phyloP scores from a whole-genome alignment of 345 rosid species.

The Gossypium longicalyx region DNA sequence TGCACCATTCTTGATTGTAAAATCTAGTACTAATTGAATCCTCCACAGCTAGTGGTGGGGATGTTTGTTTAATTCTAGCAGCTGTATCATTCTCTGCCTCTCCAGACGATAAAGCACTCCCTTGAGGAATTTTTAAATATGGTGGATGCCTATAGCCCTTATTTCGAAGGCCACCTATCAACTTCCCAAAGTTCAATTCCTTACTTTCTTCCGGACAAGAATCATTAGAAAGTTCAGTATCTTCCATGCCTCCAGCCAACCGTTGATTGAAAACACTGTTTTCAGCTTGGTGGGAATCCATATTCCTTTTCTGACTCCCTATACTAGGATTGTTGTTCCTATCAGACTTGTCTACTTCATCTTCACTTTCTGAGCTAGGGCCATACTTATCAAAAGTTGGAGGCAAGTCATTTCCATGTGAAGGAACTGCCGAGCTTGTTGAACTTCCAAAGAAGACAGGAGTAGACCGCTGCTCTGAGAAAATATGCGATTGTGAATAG shows the following conservation, averaged over 20 bases:
- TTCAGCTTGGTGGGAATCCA: slow-evolving; percentile 28
- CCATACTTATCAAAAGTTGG: slow-evolving; percentile 55
- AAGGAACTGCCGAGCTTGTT: slow-evolving; percentile 34
- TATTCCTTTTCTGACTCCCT: slow-evolving; percentile 10
- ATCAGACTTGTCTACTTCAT: slow-evolving; percentile 26
- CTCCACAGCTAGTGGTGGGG: slow-evolving; percentile 20
- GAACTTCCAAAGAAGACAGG: slow-evolving; percentile 38
- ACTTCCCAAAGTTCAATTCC: slow-evolving; percentile 37
- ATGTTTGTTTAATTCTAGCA: slow-evolving; percentile 24
- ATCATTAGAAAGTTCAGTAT: slow-evolving; percentile 26
- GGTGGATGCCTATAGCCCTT: slow-evolving; percentile 46
- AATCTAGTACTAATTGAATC: slow-evolving; percentile 24
- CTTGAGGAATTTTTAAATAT: slow-evolving; percentile 31
- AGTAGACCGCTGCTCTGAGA: slow-evolving; percentile 27
- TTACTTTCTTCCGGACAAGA: slow-evolving; percentile 33
- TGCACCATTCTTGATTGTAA: slow-evolving; percentile 27
- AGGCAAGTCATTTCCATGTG: slow-evolving; percentile 39
- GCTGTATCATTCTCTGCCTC: slow-evolving; percentile 31
- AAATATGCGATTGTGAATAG: slow-evolving; percentile 34
- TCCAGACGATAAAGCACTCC: slow-evolving; percentile 24
- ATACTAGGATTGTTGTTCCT: slow-evolving; percentile 4
- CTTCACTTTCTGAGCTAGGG: slow-evolving; percentile 51
- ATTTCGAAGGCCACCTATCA: slow-evolving; percentile 52
- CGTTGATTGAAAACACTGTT: slow-evolving; percentile 28
- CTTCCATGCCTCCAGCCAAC: slow-evolving; percentile 31